Base-by-base conservation (phyloP, 495 filamentous ascomycete genomes). In the Aspergillus incahuasiensis region DNA sequence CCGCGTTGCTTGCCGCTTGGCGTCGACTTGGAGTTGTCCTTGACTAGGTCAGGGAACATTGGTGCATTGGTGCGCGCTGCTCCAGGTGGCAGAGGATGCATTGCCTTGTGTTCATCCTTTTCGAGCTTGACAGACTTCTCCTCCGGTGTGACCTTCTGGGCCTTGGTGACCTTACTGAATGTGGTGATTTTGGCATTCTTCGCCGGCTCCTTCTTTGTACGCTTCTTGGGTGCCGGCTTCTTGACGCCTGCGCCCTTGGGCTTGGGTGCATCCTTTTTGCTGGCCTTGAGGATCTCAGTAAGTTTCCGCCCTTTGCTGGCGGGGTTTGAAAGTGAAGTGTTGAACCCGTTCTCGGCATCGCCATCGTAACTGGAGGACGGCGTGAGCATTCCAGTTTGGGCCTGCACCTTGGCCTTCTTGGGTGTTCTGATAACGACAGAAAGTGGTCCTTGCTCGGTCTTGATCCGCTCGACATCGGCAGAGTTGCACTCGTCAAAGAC, bases 371-470 rank as follows among this genome's bases (percentile, higher is more conserved):
- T 80, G 74, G 77, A 73, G 0, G 76, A 78, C 44, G 87, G 86
- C 12, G 86, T 89, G n/a, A 82, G 79, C 44, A 89, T 83, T 35
- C 82, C 82, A 30, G 65, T 70, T 45, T 69, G 55, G 16, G 45
- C 54, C 39, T 60, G 64, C 25, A 63, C 61, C 45, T 58, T 68
- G 57, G 71, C 74, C 62, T 74, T 77, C 53, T 65, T 72, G 6
- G 75, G 67, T 5, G 75, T 74, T 3, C 64, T 49, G 45, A 81
- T 67, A 9, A 80, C 68, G 25, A 82, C 71, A n/a, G 70, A 61
- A 22, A 79, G 42, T 5, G 51, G 49, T 12, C 54, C 57, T 15
- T 68, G 58, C 44, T 70, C 63, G 21, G 45, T 60, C 50, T 72
- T 72, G 20, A 69, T 71, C 9, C 62, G 61, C 54, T 79, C 74